Evolutionary conservation across 2,329 filamentous ascomycete genomes (phyloP).

Genomic region (Fusarium sp.): DNA sequence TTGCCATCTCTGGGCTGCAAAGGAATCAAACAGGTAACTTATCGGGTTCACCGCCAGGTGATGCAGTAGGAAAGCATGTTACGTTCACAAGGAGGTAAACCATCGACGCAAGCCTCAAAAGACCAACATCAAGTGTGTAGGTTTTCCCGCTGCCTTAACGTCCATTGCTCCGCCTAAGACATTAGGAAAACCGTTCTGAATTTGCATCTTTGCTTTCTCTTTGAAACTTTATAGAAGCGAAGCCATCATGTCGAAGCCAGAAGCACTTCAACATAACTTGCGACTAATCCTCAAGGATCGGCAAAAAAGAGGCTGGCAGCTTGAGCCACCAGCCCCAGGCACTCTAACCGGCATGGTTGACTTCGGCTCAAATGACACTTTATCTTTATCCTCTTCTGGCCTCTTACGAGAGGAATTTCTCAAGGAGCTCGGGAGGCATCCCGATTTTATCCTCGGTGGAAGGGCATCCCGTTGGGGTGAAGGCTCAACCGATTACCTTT

Average conservation of each 20-base stretch:
- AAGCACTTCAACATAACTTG: neutral
- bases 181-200: no score
- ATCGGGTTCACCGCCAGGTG: neutral
- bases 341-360: neutral
- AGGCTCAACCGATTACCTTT: neutral
- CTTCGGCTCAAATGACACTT: constrained; percentile 2
- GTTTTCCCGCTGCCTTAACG: neutral
- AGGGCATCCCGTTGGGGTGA: neutral
- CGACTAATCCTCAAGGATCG: neutral
- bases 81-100: no score
- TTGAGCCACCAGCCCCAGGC: neutral
- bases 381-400: neutral
- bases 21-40: neutral
- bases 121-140: neutral
- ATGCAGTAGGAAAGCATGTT: no score
- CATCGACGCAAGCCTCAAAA: neutral
- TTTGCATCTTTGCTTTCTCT: neutral
- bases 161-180: no score
- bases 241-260: neutral
- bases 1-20: neutral
- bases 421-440: neutral
- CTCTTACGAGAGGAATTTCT: neutral
- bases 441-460: neutral
- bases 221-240: no score
- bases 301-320: neutral